phyloP scores from a whole-genome alignment of 2,329 filamentous ascomycete genomes.

The Sordariomycetes sp. region DNA sequence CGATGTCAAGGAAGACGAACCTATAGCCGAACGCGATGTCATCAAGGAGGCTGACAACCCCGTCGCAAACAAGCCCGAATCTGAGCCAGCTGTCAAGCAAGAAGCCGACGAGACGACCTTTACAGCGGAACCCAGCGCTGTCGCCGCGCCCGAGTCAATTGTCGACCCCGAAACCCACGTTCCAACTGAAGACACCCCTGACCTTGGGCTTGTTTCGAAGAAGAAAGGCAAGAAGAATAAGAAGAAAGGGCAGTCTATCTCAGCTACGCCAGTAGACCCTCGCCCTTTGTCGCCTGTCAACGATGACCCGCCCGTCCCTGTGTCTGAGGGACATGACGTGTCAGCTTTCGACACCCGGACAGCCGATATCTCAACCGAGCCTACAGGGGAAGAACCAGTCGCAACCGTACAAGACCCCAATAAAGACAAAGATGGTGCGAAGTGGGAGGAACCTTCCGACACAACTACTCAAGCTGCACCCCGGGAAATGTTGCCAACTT shows the following conservation, averaged over 20 bases:
- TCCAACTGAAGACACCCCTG: not conserved
- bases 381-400: conserved; percentile 1
- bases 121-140: not conserved
- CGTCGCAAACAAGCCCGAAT: not conserved
- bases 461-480: not conserved
- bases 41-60: not conserved
- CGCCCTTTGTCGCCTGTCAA: not conserved
- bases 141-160: not conserved
- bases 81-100: not conserved
- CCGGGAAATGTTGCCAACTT: not conserved
- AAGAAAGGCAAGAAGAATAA: conserved; percentile 9
- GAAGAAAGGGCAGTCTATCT: conserved; percentile 5
- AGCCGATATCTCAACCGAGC: not conserved
- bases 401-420: conserved; percentile 6
- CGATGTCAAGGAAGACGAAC: not conserved
- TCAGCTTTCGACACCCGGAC: not conserved
- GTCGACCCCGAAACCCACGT: not conserved
- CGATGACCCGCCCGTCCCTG: not conserved
- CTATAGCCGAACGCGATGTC: not conserved
- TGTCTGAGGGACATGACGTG: not conserved
- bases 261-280: conserved; percentile 7
- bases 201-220: not conserved
- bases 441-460: conserved; percentile 6
- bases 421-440: conserved; percentile 23
- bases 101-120: not conserved